Percentiles rank a stretch among this genome's conserved stretches.
Evolutionary conservation across 768 basidiomycete genomes (phyloP).

Genomic region (Boletus huronensis): DNA sequence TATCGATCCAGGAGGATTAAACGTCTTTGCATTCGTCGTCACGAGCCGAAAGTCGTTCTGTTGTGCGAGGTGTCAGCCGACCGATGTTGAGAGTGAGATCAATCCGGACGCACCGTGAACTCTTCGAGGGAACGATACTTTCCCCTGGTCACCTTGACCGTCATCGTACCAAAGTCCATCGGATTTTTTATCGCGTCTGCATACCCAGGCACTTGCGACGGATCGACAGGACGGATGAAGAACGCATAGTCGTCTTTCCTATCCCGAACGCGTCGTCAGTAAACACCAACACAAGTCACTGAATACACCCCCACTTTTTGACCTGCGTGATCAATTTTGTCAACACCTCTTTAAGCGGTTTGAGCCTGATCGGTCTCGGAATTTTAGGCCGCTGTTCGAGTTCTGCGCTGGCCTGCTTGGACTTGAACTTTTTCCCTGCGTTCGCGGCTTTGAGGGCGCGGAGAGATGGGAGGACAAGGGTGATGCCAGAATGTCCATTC

Average conservation of each 20-base stretch:
- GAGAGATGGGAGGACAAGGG: slow-evolving; percentile 65
- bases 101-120: slow-evolving; percentile 53
- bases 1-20: slow-evolving; percentile 72
- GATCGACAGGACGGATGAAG: slow-evolving; percentile 68
- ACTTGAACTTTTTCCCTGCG: slow-evolving; percentile 44
- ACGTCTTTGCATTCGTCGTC: slow-evolving; percentile 67
- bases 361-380: slow-evolving; percentile 65
- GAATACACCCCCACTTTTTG: slow-evolving; percentile 56
- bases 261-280: slow-evolving; percentile 14
- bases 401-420: slow-evolving; percentile 27
- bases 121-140: slow-evolving; percentile 80
- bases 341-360: slow-evolving; percentile 75
- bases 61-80: neutral
- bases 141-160: slow-evolving; percentile 69
- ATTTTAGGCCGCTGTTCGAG: slow-evolving; percentile 30
- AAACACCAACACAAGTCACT: neutral
- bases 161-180: slow-evolving; percentile 92
- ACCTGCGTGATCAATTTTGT: slow-evolving; percentile 63
- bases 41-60: slow-evolving; percentile 73
- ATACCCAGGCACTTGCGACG: slow-evolving; percentile 57
- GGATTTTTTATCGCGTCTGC: slow-evolving; percentile 71
- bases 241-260: slow-evolving; percentile 89
- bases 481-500: slow-evolving; percentile 47
- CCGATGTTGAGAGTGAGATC: neutral
- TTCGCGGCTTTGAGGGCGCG: slow-evolving; percentile 59